Evolutionary conservation across 352 stramenopile species (phyloP).

Genomic region (Elongisporangium prolatum): DNA sequence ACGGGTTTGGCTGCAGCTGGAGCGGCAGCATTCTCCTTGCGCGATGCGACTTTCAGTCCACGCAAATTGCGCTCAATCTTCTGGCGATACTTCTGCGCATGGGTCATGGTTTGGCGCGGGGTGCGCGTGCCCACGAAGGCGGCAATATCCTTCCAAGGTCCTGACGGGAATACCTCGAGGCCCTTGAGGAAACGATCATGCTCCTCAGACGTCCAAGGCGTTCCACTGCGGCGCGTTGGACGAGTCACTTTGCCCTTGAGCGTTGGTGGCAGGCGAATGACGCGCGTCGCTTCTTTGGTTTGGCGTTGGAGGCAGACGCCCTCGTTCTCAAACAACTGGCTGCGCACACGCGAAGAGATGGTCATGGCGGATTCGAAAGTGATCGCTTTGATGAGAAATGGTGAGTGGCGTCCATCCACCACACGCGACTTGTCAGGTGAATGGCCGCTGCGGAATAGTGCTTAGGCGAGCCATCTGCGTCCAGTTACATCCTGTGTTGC

Average conservation of each 20-base stretch:
- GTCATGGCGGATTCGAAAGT: background rate
- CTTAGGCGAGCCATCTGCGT: background rate
- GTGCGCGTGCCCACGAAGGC: conserved; percentile 2
- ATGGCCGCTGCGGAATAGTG: background rate
- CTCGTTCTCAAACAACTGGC: background rate
- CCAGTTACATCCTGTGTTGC: background rate
- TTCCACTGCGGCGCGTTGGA: background rate
- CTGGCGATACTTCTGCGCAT: conserved; percentile 57
- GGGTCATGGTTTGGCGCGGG: conserved; percentile 46
- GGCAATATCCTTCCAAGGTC: conserved; percentile 9
- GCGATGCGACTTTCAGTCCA: conserved; percentile 6
- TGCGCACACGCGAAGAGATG: background rate
- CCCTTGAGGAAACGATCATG: conserved; percentile 8
- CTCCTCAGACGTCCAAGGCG: conserved; percentile 5
- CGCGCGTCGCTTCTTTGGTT: background rate
- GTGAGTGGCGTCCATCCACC: background rate
- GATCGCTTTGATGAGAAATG: background rate
- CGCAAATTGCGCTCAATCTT: conserved; percentile 18
- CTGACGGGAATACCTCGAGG: conserved; percentile 5
- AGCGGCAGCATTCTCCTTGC: background rate
- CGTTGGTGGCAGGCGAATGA: background rate
- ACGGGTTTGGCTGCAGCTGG: background rate
- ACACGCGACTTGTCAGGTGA: background rate
- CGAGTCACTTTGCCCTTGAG: background rate
- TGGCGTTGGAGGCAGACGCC: background rate